Evolutionary conservation across 345 rosid species (phyloP).

Genomic region (Rubroshorea leprosula): DNA sequence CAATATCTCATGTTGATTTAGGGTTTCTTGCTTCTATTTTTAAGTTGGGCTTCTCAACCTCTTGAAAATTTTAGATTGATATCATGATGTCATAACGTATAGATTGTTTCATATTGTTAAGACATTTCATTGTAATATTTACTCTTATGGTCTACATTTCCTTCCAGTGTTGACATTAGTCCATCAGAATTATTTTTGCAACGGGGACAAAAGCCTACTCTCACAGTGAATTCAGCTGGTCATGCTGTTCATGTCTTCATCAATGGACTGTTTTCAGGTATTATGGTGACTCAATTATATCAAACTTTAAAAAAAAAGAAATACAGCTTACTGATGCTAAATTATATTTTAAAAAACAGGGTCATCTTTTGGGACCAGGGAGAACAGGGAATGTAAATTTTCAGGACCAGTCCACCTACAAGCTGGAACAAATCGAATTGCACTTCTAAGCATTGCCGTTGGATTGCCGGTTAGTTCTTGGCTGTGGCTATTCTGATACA

Average conservation of each 20-base stretch:
- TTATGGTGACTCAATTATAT: background rate
- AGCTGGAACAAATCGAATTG: conserved; percentile 67
- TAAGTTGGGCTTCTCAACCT: too few relatives aligned
- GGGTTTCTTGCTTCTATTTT: too few relatives aligned
- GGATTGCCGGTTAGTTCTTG: conserved; percentile 75
- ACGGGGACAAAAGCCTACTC: conserved; percentile 60
- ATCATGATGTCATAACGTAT: too few relatives aligned
- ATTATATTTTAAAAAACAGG: conserved; percentile 35
- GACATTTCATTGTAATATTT: too few relatives aligned
- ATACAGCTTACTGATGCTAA: conserved; percentile 5
- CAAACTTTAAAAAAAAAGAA: background rate
- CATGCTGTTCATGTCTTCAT: conserved; percentile 88
- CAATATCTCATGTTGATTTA: too few relatives aligned
- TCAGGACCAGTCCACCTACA: conserved; percentile 55
- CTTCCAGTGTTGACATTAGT: conserved; percentile 58
- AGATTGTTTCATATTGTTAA: too few relatives aligned
- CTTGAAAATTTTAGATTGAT: too few relatives aligned
- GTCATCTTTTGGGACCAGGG: conserved; percentile 81
- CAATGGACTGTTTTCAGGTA: conserved; percentile 74
- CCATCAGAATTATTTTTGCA: conserved; percentile 66
- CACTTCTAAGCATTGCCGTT: conserved; percentile 72
- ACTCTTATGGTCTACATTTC: conserved; percentile 12
- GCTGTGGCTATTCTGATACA: background rate
- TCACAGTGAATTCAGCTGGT: conserved; percentile 72
- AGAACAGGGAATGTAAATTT: conserved; percentile 50